Evolutionary conservation across 179 eudicot genomes (phyloP), one percentile per base, ranked within the genome.

Genomic region (Gypsophila paniculata): DNA sequence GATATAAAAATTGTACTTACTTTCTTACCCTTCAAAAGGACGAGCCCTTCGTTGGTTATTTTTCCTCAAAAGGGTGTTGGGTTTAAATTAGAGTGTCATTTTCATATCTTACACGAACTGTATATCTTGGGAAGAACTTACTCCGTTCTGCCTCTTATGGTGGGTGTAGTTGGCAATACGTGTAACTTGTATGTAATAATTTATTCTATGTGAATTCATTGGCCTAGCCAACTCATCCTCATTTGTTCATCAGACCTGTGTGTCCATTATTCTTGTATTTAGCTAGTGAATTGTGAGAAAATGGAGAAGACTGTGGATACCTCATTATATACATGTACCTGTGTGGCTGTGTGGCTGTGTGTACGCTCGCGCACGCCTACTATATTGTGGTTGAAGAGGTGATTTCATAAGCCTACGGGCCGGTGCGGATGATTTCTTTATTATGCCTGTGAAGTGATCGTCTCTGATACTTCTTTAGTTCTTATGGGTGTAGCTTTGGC

Each of bases 101-200:
- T 17, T 52, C 22, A 7, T 52, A 52, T 52, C 22, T 17, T 17
- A 17, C 7, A 52, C 6, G 17, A 52, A 17, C 2, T 60, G 6
- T 60, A 60, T 9, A 60, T 60, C 19, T 42, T 26, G 64, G 19
- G 13, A 26, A 34, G 39, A 58, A 8, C 25, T 29, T 60, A 39
- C 39, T 25, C 26, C 18, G 36, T 15, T 26, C 39, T 60, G 64
- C 15, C n/a, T 34, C 4, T 63, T 46, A 18, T 63, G 68, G 8
- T 36, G 39, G 49, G 68, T 39, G 22, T 34, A 36, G 65, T 36
- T 48, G 48, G n/a, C 67, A 62, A 17, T 62, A 36, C 23, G 49
- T 18, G 23, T 38, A 29, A 65, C 46, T 42, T 42, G 2, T n/a
- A 65, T 1, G 7, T 13, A 7, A 38, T 11, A 39, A 42, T 64